A percentile compares a stretch with the other conserved stretches of the same genome.
Conservation (phyloP, 116 monocot species). For the Papilionanthe hybrid region DNA sequence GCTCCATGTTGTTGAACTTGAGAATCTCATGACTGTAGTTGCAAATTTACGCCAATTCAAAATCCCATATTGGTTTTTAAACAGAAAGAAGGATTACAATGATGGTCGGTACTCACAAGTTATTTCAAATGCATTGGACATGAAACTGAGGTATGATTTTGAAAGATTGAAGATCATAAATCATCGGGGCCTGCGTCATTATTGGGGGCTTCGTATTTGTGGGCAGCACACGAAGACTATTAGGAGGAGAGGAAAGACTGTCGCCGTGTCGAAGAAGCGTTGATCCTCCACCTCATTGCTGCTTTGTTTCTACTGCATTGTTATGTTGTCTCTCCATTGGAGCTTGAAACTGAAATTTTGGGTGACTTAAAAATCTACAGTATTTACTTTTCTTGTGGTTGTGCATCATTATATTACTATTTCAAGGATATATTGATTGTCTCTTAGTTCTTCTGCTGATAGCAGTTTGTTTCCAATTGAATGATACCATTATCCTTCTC, state of each 20-base stretch:
- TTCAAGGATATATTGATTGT: no score
- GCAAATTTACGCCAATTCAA: slow-evolving; percentile 36
- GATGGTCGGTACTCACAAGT: slow-evolving; percentile 34
- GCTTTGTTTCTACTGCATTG: background rate
- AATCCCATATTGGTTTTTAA: slow-evolving; percentile 35
- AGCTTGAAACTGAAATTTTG: background rate
- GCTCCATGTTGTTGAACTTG: slow-evolving; percentile 27
- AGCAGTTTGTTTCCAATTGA: no score
- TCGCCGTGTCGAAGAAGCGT: slow-evolving; percentile 34
- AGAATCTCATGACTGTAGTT: slow-evolving; percentile 31
- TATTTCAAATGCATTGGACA: slow-evolving; percentile 32
- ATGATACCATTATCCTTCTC: no score
- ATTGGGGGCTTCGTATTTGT: slow-evolving; percentile 31
- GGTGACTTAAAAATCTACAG: no score
- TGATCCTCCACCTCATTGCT: background rate
- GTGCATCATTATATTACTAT: no score
- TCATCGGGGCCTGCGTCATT: slow-evolving; percentile 31
- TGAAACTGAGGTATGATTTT: slow-evolving; percentile 29
- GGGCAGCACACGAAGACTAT: slow-evolving; percentile 37
- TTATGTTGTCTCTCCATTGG: background rate
- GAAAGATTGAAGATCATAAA: slow-evolving; percentile 30
- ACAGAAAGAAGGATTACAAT: slow-evolving; percentile 38
- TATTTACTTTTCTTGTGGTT: no score
- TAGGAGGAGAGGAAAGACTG: slow-evolving; percentile 33
- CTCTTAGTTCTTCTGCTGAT: no score